Evolutionary conservation across 2,329 filamentous ascomycete species (phyloP), one percentile per base, ranked within the genome.

Genomic region (Boeremia lycopersici): DNA sequence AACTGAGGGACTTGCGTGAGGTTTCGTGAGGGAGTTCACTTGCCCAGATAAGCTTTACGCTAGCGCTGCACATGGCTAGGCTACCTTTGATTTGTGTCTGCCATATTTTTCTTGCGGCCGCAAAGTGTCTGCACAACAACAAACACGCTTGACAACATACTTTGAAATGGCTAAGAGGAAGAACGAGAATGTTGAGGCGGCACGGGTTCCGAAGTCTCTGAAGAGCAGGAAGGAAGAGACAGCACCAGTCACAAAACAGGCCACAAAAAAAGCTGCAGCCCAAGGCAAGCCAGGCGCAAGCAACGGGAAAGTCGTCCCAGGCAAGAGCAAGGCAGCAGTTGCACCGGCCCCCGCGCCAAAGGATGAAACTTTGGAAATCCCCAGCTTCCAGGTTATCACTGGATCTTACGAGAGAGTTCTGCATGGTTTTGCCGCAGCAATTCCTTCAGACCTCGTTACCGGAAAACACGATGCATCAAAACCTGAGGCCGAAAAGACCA

Each of bases 361-460:
- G 46, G 54, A 57, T 15, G 49, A 41, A 15, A 30, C 49, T 4
- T 15, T 48, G 2, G 62, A 61, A 4, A 61, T 56, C 8, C 64
- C 63, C 8, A 71, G 88, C n/a, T 82, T 98, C 55, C 95, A 98
- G 75, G 88, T 99, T 62, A 83, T 98, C 56, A 88, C 91, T 6
- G 95, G 95, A 42, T 97, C 93, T 48, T 99, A 99, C 77, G 95
- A 99, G 72, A 86, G 92, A 61, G 86, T 96, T 44, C 84, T 99
- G 17, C 95, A 99, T 74, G 95, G 95, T 56, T 83, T 97, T 67
- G 91, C 89, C 7, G 92, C 89, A n/a, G 86, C 86, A 2, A 79
- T 96, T 47, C 80, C 83, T 23, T 61, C 52, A 44, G 55, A 31
- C 48, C 63, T 71, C 28, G 45, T 73, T 62, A 64, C 68, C 71